A percentile compares a stretch with the other conserved stretches of the same genome.
phyloP scores from a whole-genome alignment of 208 protist species.

The Crithidia fasciculata region DNA sequence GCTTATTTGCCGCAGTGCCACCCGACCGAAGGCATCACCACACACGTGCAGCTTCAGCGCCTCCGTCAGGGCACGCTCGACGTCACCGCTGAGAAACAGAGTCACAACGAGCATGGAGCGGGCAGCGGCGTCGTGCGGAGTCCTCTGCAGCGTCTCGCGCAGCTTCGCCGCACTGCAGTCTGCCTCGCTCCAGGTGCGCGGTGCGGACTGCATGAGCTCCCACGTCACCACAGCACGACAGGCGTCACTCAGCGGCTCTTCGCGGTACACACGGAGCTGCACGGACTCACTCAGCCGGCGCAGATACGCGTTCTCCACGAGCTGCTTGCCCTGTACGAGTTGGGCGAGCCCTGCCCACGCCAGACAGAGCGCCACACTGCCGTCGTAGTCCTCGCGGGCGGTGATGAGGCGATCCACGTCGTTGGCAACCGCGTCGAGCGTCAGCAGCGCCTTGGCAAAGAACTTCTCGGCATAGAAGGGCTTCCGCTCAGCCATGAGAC shows the following conservation, averaged over 20 bases:
- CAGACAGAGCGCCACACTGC: slow-evolving; percentile 69
- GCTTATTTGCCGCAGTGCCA: slow-evolving; percentile 62
- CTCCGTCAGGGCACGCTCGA: slow-evolving; percentile 89
- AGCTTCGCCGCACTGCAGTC: slow-evolving; percentile 66
- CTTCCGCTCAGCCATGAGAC: slow-evolving; percentile 59
- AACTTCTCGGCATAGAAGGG: slow-evolving; percentile 81
- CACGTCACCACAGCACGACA: slow-evolving; percentile 47
- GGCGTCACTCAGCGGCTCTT: slow-evolving; percentile 62
- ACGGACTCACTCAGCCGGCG: slow-evolving; percentile 31
- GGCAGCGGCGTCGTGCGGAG: slow-evolving; percentile 43
- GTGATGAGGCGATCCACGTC: slow-evolving; percentile 38
- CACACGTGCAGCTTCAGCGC: slow-evolving; percentile 71
- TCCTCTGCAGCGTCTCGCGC: slow-evolving; percentile 26
- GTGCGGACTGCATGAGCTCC: slow-evolving; percentile 46
- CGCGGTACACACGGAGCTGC: slow-evolving; percentile 33
- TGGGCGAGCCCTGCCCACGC: slow-evolving; percentile 68
- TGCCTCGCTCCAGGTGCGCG: slow-evolving; percentile 52
- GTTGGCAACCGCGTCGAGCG: slow-evolving; percentile 60
- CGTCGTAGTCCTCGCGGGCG: slow-evolving; percentile 42
- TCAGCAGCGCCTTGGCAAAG: slow-evolving; percentile 70
- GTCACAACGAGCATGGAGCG: slow-evolving; percentile 82
- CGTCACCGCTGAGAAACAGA: slow-evolving; percentile 76
- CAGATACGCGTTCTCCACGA: slow-evolving; percentile 37
- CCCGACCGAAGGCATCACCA: slow-evolving; percentile 50
- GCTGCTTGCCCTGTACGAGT: slow-evolving; percentile 62